Percentiles rank a stretch among this genome's conserved stretches.
Conservation (phyloP, 441 rosid species). For the Rhodomyrtus psidioides region DNA sequence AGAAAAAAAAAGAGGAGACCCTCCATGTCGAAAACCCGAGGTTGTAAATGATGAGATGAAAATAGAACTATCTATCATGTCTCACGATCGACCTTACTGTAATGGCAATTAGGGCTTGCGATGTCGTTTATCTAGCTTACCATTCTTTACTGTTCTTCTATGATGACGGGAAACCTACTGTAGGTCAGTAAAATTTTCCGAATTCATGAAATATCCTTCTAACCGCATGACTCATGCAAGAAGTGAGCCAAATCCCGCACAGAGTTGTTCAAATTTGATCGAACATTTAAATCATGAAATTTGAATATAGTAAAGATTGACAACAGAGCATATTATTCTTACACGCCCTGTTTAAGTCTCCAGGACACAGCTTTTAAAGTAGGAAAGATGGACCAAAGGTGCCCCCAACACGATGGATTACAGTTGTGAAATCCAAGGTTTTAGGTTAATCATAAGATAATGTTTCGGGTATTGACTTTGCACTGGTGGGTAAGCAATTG, state of each 20-base stretch:
- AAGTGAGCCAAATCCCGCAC: not conserved
- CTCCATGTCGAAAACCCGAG: not conserved
- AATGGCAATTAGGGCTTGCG: not conserved
- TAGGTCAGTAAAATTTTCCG: not conserved
- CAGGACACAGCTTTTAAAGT: not conserved
- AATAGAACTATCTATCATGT: not conserved
- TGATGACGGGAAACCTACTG: not conserved
- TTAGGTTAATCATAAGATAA: not conserved
- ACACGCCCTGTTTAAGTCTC: not conserved
- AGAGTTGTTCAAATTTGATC: not conserved
- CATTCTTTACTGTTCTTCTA: not conserved
- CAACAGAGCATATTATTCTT: not conserved
- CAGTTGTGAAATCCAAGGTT: not conserved
- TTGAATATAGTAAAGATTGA: not conserved
- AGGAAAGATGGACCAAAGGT: not conserved
- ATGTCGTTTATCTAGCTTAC: not conserved
- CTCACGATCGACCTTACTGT: not conserved
- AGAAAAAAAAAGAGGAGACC: not conserved
- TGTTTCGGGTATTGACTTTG: not conserved
- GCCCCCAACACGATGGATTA: not conserved
- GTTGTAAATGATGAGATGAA: not conserved
- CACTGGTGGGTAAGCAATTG: not conserved
- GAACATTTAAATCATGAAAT: not conserved
- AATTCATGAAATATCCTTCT: not conserved
- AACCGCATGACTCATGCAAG: not conserved